These are phyloP conservation scores for Morella rubra DNA, from an alignment of 306 rosid species.

Conservation along the genomic window DNA sequence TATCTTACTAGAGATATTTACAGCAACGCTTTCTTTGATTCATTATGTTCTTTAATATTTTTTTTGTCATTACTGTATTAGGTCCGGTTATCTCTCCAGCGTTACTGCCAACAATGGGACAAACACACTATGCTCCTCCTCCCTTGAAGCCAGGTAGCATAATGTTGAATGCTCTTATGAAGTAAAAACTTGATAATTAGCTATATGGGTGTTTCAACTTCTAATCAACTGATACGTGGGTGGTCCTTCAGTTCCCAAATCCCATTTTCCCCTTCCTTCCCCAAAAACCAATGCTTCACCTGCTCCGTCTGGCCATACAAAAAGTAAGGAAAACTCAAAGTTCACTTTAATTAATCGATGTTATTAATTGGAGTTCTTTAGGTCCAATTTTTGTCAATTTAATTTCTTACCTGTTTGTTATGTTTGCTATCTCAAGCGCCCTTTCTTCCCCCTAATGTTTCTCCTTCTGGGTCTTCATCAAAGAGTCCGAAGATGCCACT, in stretches of 20 bases:
- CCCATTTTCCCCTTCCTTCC: constrained; percentile 39
- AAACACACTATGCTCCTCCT: constrained; percentile 49
- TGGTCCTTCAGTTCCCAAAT: constrained; percentile 51
- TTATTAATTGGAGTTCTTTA: constrained; percentile 2
- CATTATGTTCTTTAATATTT: background rate
- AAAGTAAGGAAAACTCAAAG: constrained; percentile 51
- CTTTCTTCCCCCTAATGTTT: constrained; percentile 43
- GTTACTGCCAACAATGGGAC: constrained; percentile 32
- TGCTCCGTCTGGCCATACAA: constrained; percentile 56
- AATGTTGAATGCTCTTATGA: constrained; percentile 18
- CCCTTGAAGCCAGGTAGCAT: constrained; percentile 59
- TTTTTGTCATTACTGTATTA: constrained; percentile 16
- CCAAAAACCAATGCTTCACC: constrained; percentile 54
- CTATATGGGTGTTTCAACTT: constrained; percentile 3
- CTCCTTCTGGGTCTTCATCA: constrained; percentile 42
- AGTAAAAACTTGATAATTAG: constrained; percentile 18
- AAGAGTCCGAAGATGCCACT: constrained; percentile 50
- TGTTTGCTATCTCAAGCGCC: constrained; percentile 42
- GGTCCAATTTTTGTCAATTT: constrained; percentile 21
- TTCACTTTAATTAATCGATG: background rate
- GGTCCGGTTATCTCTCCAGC: constrained; percentile 58
- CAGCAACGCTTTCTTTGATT: background rate
- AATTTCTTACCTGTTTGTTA: constrained; percentile 27
- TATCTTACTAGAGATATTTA: constrained; percentile 12
- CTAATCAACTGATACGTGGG: constrained; percentile 26